Percentiles rank a stretch among this genome's conserved stretches.
phyloP scores from a whole-genome alignment of 163 green algal species.

The Volvox carteri region DNA sequence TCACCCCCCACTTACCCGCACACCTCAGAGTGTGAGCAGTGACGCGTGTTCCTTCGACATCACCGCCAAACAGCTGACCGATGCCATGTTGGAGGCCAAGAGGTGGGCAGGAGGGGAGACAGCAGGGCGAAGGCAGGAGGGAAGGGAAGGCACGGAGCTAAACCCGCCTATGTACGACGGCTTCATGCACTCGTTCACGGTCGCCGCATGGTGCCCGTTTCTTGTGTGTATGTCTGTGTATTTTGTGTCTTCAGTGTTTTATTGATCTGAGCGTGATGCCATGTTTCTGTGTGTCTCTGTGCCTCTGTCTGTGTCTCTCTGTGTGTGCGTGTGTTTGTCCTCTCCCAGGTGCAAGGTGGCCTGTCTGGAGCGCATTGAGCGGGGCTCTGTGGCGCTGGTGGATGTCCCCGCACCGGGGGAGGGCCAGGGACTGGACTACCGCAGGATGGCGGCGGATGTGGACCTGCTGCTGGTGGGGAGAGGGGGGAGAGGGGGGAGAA shows the following conservation, averaged over 20 bases:
- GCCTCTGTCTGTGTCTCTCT: too few species aligned
- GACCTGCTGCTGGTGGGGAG: constrained; percentile 60
- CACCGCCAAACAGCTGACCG: constrained; percentile 63
- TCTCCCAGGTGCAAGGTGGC: constrained; percentile 57
- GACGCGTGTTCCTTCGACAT: constrained; percentile 93
- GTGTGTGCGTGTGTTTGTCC: too few species aligned
- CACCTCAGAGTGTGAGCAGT: constrained; percentile 80
- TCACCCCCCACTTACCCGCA: too few species aligned
- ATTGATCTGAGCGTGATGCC: too few species aligned
- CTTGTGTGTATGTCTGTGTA: too few species aligned
- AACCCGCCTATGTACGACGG: too few species aligned
- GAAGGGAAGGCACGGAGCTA: too few species aligned
- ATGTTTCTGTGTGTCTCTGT: too few species aligned
- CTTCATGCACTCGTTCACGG: too few species aligned
- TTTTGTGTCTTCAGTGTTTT: too few species aligned
- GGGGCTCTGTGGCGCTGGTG: constrained; percentile 30
- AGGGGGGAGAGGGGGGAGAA: neutral
- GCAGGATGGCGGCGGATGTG: constrained; percentile 58
- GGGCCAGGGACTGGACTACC: constrained; percentile 44
- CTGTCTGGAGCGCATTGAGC: constrained; percentile 60
- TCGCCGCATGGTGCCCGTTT: too few species aligned
- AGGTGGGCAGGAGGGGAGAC: constrained; percentile 36
- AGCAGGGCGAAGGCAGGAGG: neutral
- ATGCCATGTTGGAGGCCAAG: constrained; percentile 60
- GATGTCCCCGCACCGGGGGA: constrained; percentile 34